Evolutionary conservation across 2,329 filamentous ascomycete species (phyloP).

Genomic region (Alternaria incomplexa): DNA sequence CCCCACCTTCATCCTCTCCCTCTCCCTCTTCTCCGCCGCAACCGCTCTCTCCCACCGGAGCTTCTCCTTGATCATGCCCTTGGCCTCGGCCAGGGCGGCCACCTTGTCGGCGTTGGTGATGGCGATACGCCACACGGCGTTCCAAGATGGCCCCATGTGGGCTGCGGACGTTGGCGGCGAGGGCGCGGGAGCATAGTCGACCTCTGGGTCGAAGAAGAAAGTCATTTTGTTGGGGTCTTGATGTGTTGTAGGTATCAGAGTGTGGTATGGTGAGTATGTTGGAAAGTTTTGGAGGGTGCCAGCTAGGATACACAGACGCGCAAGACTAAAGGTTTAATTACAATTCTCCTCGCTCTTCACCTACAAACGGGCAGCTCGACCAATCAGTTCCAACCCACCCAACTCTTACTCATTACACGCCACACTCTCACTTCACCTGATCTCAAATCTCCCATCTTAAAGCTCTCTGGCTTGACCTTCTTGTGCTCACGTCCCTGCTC

Average conservation of each 20-base stretch:
- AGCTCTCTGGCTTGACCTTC: constrained; percentile 93
- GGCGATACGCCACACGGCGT: not conserved
- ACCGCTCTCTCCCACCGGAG: not conserved
- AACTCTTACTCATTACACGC: constrained; percentile 89
- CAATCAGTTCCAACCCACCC: constrained; percentile 76
- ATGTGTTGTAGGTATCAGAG: not conserved
- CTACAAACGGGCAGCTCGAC: not conserved
- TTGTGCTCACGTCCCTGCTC: constrained; percentile 93
- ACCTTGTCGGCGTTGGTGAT: not conserved
- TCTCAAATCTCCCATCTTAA: constrained; percentile 87
- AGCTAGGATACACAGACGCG: not conserved
- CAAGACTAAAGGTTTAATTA: not conserved
- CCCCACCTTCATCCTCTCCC: not conserved
- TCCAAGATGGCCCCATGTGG: not conserved
- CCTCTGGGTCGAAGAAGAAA: not conserved
- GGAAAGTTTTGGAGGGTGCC: not conserved
- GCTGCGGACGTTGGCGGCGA: not conserved
- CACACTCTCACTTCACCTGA: constrained; percentile 97
- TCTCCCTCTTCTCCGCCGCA: not conserved
- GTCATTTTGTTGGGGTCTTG: not conserved
- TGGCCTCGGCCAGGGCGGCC: not conserved
- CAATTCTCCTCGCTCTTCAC: not conserved
- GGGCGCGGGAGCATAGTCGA: not conserved
- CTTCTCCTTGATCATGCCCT: not conserved
- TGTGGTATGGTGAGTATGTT: not conserved